Percentiles rank a stretch among this genome's conserved stretches.
These are phyloP conservation scores for Pseudogymnoascus sp. DNA, from an alignment of 2,329 filamentous ascomycete species.

Conservation along the genomic window DNA sequence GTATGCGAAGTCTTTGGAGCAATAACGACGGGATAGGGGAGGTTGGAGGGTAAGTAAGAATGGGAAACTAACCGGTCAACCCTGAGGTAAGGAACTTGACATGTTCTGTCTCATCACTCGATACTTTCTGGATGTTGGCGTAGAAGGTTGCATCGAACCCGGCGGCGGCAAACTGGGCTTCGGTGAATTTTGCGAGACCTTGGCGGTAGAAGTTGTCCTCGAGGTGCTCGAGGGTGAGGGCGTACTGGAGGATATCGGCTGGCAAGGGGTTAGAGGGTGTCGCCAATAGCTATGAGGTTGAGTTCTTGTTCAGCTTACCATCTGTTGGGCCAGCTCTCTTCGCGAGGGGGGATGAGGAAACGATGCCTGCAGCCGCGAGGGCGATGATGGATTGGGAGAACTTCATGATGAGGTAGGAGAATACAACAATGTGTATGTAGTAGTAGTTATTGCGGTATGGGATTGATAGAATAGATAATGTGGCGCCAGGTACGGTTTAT, in stretches of 20 bases:
- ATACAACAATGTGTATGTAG: background rate
- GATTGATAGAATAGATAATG: background rate
- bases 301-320: background rate
- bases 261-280: background rate
- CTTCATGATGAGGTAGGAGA: constrained; percentile 20
- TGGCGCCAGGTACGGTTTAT: background rate
- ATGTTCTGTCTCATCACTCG: constrained; percentile 50
- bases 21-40: background rate
- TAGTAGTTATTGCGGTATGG: background rate
- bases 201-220: constrained; percentile 59
- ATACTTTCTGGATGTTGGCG: constrained; percentile 50
- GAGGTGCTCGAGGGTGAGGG: constrained; percentile 47
- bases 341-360: constrained; percentile 19
- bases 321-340: constrained; percentile 19
- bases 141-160: constrained; percentile 49
- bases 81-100: constrained; percentile 49
- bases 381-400: constrained; percentile 18
- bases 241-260: constrained; percentile 40
- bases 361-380: constrained; percentile 18
- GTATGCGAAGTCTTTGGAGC: background rate
- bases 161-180: constrained; percentile 45
- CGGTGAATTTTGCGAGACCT: constrained; percentile 51
- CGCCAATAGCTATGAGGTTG: background rate
- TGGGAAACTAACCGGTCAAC: constrained; percentile 24
- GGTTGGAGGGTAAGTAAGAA: constrained; percentile 24